A percentile compares a stretch with the other conserved stretches of the same genome.
Conservation (phyloP, 768 basidiomycete genomes). For the Fomitopsis pulvina region DNA sequence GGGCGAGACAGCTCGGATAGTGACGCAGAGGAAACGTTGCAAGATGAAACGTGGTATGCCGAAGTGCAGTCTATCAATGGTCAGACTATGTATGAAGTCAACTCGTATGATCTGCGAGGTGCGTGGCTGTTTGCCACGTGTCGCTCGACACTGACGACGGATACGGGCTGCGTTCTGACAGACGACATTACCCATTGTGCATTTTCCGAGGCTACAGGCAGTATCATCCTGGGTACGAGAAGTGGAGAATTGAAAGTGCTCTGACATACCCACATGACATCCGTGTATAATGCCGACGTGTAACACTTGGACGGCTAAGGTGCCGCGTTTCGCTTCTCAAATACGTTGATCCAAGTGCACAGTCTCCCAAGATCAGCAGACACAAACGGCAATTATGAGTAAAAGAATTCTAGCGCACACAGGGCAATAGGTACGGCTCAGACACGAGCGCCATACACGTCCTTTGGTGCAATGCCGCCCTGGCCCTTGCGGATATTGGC, state of each 20-base stretch:
- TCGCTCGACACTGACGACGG: neutral
- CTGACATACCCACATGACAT: too few species aligned
- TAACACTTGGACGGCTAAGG: too few species aligned
- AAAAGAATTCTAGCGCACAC: too few species aligned
- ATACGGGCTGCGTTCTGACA: too few species aligned
- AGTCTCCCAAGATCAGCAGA: too few species aligned
- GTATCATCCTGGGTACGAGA: conserved; percentile 23
- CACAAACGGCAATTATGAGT: too few species aligned
- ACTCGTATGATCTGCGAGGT: conserved; percentile 26
- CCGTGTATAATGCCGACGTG: too few species aligned
- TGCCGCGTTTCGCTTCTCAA: too few species aligned
- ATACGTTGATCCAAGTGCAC: too few species aligned
- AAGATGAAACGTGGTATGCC: neutral
- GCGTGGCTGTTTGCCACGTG: neutral
- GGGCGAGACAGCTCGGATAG: neutral
- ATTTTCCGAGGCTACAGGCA: conserved; percentile 24
- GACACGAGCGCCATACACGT: conserved; percentile 14
- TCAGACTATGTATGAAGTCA: conserved; percentile 20
- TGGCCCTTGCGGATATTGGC: conserved; percentile 79
- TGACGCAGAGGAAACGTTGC: neutral
- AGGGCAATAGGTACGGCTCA: too few species aligned
- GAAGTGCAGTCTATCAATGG: conserved; percentile 13
- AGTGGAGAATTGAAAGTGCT: conserved; percentile 12
- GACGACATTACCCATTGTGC: conserved; percentile 27
- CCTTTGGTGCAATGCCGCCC: conserved; percentile 14